These are phyloP conservation scores for Paecilomyces dactylethromorphus DNA, from an alignment of 2,329 filamentous ascomycete species.

Conservation along the genomic window DNA sequence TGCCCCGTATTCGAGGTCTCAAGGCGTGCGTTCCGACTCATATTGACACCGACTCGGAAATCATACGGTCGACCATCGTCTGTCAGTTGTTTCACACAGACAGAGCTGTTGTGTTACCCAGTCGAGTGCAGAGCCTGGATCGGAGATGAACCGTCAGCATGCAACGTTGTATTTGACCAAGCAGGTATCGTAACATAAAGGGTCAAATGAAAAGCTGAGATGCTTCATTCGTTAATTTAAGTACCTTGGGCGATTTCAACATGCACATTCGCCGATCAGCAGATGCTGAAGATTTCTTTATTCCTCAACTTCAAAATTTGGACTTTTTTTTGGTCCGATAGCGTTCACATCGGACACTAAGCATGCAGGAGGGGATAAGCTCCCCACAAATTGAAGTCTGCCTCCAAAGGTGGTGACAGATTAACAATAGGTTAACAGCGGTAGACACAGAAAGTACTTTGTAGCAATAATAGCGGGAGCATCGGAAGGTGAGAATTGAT, in stretches of 20 bases:
- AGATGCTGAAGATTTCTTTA: background rate
- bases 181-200: background rate
- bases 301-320: background rate
- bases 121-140: background rate
- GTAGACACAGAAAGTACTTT: background rate
- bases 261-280: background rate
- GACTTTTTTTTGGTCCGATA: background rate
- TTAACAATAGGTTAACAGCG: background rate
- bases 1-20: conserved; percentile 15
- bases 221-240: background rate
- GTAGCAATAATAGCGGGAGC: background rate
- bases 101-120: background rate
- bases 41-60: conserved; percentile 2
- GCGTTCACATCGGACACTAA: background rate
- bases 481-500: background rate
- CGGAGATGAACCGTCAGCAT: background rate
- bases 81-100: background rate
- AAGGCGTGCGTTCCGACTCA: conserved; percentile 12
- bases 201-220: background rate
- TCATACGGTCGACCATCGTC: background rate
- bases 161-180: background rate
- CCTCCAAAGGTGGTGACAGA: no score
- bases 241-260: background rate
- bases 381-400: background rate
- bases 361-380: background rate